A percentile compares a stretch with the other conserved stretches of the same genome.
phyloP scores from a whole-genome alignment of 768 basidiomycete genomes.

The Boletus coccyginus region DNA sequence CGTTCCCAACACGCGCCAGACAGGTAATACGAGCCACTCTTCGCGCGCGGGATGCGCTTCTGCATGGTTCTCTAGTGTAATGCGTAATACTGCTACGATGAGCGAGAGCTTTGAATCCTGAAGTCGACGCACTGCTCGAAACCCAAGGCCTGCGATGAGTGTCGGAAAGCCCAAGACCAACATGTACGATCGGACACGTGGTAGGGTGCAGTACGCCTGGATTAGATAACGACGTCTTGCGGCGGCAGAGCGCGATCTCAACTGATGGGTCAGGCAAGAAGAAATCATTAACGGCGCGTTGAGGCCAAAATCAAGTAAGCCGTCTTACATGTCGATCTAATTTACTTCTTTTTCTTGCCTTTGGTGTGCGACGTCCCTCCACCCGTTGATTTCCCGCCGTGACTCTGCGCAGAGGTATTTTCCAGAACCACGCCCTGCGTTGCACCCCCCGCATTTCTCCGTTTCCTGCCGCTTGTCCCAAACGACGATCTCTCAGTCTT shows the following conservation, averaged over 20 bases:
- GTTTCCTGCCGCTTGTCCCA: conserved; percentile 47
- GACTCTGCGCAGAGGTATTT: conserved; percentile 18
- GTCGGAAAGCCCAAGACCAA: background rate
- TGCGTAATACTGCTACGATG: background rate
- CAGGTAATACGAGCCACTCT: conserved; percentile 17
- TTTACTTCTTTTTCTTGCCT: conserved; percentile 69
- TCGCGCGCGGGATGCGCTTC: conserved; percentile 2
- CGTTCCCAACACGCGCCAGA: conserved; percentile 28
- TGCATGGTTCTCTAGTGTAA: background rate
- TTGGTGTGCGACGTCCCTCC: conserved; percentile 41
- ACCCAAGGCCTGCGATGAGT: background rate
- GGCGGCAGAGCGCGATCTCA: conserved; percentile 20
- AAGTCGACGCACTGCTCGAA: conserved; percentile 1
- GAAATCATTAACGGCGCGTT: conserved; percentile 23
- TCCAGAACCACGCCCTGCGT: conserved; percentile 59
- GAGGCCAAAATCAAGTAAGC: conserved; percentile 14
- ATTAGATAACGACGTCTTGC: conserved; percentile 30
- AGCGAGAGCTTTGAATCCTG: background rate
- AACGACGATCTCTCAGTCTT: conserved; percentile 73
- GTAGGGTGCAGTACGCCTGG: conserved; percentile 8
- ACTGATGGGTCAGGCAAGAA: conserved; percentile 16
- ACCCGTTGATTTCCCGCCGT: conserved; percentile 34
- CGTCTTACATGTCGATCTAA: conserved; percentile 25
- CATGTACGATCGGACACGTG: conserved; percentile 14
- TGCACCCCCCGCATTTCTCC: conserved; percentile 56